A percentile compares a stretch with the other conserved stretches of the same genome.
Evolutionary conservation across 2,329 filamentous ascomycete species (phyloP).

Genomic region (Pochonia chlamydosporia): DNA sequence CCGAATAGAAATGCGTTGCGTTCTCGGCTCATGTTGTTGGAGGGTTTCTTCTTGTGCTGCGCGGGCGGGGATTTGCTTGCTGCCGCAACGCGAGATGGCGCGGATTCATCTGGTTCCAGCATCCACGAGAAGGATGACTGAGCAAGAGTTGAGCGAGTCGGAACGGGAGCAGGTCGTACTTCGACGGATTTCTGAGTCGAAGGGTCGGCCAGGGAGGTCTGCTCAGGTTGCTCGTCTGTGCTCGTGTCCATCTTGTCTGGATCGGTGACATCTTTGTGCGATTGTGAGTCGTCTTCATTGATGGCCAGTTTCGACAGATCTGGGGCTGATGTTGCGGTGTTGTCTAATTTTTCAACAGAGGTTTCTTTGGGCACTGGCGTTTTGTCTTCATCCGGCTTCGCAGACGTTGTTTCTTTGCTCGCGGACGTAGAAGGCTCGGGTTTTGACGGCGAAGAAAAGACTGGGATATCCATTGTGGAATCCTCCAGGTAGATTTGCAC

Average conservation of each 20-base stretch:
- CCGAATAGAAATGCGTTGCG: slow-evolving; percentile 56
- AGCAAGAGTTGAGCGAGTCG: slow-evolving; percentile 60
- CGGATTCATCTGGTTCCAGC: slow-evolving; percentile 52
- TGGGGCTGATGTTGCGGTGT: neutral
- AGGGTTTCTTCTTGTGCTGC: slow-evolving; percentile 34
- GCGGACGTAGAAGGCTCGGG: neutral
- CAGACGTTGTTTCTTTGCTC: neutral
- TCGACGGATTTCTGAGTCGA: slow-evolving; percentile 3
- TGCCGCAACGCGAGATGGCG: slow-evolving; percentile 16
- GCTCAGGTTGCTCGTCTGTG: neutral
- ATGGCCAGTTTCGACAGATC: neutral
- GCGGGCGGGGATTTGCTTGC: slow-evolving; percentile 24
- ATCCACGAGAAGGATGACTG: slow-evolving; percentile 78
- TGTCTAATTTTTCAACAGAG: too few relatives aligned
- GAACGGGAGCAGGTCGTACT: slow-evolving; percentile 36
- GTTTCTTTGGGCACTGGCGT: neutral
- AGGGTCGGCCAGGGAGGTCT: neutral
- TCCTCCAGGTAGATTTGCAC: slow-evolving; percentile 58
- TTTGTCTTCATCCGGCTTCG: neutral
- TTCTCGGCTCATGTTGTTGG: slow-evolving; percentile 42
- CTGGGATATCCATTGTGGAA: slow-evolving; percentile 44
- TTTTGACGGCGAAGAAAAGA: neutral
- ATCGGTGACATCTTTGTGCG: neutral
- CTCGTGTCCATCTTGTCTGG: neutral
- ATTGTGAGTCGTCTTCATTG: neutral